A percentile compares a stretch with the other conserved stretches of the same genome.
Evolutionary conservation across 1,139 yeast species (phyloP).

Genomic region (Suhomyces bolitotheri): DNA sequence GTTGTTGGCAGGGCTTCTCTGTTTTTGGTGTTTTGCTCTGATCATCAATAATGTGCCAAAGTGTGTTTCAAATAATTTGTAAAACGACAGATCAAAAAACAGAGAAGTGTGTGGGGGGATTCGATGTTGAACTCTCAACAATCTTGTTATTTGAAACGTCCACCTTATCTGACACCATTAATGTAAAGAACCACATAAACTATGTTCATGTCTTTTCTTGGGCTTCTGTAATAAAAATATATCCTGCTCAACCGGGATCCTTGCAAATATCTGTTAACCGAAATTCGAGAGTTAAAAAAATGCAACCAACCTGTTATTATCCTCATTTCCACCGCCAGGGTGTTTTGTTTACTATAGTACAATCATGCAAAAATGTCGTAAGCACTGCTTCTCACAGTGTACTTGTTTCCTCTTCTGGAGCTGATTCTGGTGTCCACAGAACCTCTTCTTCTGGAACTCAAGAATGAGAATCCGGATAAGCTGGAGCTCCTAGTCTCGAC

Average conservation of each 20-base stretch:
- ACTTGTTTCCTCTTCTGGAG: slow-evolving; percentile 20
- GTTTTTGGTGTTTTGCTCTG: slow-evolving; percentile 1
- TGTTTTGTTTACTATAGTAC: neutral
- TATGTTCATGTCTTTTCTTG: slow-evolving; percentile 1
- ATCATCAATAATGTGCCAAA: slow-evolving; percentile 8
- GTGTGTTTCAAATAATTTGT: slow-evolving; percentile 10
- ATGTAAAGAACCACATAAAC: slow-evolving; percentile 12
- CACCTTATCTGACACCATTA: slow-evolving; percentile 11
- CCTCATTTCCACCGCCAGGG: slow-evolving; percentile 6
- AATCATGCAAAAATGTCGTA: slow-evolving; percentile 18
- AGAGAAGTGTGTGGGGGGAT: slow-evolving; percentile 7
- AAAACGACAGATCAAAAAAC: slow-evolving; percentile 1
- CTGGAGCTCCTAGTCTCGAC: slow-evolving; percentile 27
- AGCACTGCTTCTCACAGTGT: slow-evolving; percentile 21
- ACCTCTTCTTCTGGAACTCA: slow-evolving; percentile 14
- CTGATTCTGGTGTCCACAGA: slow-evolving; percentile 9
- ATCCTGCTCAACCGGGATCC: neutral
- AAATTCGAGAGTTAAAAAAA: neutral
- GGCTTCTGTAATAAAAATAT: neutral
- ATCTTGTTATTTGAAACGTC: slow-evolving; percentile 12
- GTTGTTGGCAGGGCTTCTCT: slow-evolving; percentile 4
- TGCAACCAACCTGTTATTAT: slow-evolving; percentile 1
- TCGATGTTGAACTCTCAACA: slow-evolving; percentile 11
- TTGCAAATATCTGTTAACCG: slow-evolving; percentile 4
- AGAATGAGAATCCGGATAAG: slow-evolving; percentile 39